phyloP scores from a whole-genome alignment of 1,139 yeast species.

The Geotrichum histeridarum region DNA sequence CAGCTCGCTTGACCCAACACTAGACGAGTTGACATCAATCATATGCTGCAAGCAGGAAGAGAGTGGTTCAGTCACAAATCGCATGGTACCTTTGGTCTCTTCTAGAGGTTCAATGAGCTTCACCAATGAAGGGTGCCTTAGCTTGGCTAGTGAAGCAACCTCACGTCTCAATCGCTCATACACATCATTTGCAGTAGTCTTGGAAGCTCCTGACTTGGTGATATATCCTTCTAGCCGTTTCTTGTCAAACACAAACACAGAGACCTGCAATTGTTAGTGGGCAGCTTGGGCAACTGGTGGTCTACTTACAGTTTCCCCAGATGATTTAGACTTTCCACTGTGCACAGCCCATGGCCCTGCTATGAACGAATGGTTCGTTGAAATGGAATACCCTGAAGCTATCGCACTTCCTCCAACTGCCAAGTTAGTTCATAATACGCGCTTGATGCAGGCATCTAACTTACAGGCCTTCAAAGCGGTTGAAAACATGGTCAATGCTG shows the following conservation, averaged over 20 bases:
- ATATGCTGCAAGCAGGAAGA: conserved; percentile 53
- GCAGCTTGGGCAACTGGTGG: background rate
- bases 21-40: conserved; percentile 30
- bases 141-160: conserved; percentile 65
- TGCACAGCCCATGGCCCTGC: conserved; percentile 84
- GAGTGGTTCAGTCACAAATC: conserved; percentile 83
- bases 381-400: conserved; percentile 65
- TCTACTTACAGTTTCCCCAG: conserved; percentile 28
- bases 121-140: conserved; percentile 83
- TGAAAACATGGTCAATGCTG: conserved; percentile 21
- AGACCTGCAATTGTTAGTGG: conserved; percentile 41
- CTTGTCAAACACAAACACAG: conserved; percentile 86
- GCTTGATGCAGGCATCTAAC: conserved; percentile 36
- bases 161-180: conserved; percentile 50
- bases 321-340: conserved; percentile 67
- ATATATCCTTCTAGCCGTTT: conserved; percentile 61
- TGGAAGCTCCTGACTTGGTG: conserved; percentile 46
- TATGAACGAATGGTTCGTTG: conserved; percentile 66
- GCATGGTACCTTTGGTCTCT: conserved; percentile 68
- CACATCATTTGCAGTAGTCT: conserved; percentile 36
- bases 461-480: conserved; percentile 29
- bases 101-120: conserved; percentile 83
- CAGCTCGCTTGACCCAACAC: conserved; percentile 21
- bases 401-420: conserved; percentile 38
- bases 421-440: conserved; percentile 51